Percentiles rank a stretch among this genome's conserved stretches.
Evolutionary conservation across 2,329 filamentous ascomycete species (phyloP).

Genomic region (Plectosphaerella cucumerina): DNA sequence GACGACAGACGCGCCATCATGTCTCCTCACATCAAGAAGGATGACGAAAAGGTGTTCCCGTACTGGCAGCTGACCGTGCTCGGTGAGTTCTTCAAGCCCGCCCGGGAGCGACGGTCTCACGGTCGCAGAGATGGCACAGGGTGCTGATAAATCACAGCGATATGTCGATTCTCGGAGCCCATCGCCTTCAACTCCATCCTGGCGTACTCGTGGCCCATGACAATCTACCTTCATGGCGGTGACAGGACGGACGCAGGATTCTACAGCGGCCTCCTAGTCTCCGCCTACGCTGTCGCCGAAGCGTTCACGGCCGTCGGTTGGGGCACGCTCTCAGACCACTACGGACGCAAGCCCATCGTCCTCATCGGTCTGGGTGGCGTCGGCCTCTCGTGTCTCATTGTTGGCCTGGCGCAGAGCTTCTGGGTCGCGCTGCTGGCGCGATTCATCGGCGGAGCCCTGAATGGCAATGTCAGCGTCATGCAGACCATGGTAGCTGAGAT

Average conservation of each 20-base stretch:
- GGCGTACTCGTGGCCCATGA: constrained; percentile 38
- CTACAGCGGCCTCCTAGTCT: constrained; percentile 43
- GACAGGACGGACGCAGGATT: constrained; percentile 37
- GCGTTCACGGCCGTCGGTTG: constrained; percentile 36
- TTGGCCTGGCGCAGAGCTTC: constrained; percentile 34
- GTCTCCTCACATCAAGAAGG: not conserved
- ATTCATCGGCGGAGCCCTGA: constrained; percentile 33
- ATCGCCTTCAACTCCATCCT: constrained; percentile 42
- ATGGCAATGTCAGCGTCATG: constrained; percentile 36
- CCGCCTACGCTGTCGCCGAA: constrained; percentile 38
- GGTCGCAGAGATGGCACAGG: not conserved
- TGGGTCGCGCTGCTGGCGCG: constrained; percentile 37
- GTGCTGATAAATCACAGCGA: constrained; percentile 22
- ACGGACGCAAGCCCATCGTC: constrained; percentile 26
- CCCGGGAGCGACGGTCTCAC: not conserved
- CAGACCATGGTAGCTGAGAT: constrained; percentile 38
- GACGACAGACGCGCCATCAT: not conserved
- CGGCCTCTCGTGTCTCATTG: constrained; percentile 33
- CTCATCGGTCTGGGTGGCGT: constrained; percentile 24
- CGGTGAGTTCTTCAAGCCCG: constrained; percentile 1
- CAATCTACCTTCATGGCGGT: constrained; percentile 30
- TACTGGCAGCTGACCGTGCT: constrained; percentile 10
- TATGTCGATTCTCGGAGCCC: constrained; percentile 40
- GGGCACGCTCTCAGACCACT: constrained; percentile 35
- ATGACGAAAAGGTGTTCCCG: constrained; percentile 8